Conservation (phyloP, 805 yeast species). For the Metschnikowia cubensis region DNA sequence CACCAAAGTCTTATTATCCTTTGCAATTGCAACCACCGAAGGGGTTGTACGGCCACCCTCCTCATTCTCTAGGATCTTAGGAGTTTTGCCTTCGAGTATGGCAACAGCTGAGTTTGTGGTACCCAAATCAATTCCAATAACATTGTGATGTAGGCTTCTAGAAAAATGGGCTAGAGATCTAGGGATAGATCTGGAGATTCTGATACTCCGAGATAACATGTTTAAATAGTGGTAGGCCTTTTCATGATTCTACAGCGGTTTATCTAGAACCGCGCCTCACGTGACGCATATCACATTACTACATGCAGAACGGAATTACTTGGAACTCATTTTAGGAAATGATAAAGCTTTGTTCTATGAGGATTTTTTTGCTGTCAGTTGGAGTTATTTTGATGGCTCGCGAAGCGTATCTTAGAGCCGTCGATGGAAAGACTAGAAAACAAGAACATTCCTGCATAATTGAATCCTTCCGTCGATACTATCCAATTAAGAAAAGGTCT, state of each 20-base stretch:
- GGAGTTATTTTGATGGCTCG: not conserved
- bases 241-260: not conserved
- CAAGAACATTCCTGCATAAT: conserved; percentile 9
- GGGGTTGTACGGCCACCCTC: conserved; percentile 82
- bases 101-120: conserved; percentile 89
- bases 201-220: not conserved
- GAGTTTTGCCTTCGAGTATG: conserved; percentile 57
- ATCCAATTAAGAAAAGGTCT: conserved; percentile 9
- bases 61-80: conserved; percentile 68
- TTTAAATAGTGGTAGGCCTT: not conserved
- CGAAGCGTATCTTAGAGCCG: not conserved
- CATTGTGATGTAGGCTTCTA: conserved; percentile 28
- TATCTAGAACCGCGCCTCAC: not conserved
- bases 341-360: not conserved
- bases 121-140: conserved; percentile 79
- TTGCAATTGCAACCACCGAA: conserved; percentile 66
- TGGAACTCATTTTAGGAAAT: not conserved
- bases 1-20: conserved; percentile 34
- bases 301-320: not conserved
- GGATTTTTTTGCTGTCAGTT: not conserved
- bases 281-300: not conserved
- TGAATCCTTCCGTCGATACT: conserved; percentile 12
- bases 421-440: conserved; percentile 4
- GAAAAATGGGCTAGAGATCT: not conserved
- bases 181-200: not conserved